Conservation (phyloP, 148 eudicot genomes). For the Amaranthus hypochondriacus region DNA sequence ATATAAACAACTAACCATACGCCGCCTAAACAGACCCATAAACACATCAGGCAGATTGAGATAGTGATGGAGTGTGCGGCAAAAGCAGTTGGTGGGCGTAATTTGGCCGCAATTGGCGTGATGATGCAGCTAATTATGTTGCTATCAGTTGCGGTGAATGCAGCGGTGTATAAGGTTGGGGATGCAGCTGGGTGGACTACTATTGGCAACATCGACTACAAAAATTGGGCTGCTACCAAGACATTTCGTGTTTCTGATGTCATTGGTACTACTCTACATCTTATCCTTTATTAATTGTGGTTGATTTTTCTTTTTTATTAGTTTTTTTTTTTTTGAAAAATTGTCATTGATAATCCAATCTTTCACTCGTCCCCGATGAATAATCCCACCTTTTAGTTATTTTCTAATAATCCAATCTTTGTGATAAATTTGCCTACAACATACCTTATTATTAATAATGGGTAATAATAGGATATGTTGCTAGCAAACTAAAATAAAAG, state of each 20-base stretch:
- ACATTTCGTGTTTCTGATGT: conserved; percentile 67
- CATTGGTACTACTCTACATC: conserved; percentile 38
- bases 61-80: neutral
- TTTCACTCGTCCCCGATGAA: no score
- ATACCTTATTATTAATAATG: no score
- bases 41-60: neutral
- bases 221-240: conserved; percentile 68
- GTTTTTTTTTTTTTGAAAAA: no score
- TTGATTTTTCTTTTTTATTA: no score
- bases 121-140: neutral
- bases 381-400: no score
- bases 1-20: neutral
- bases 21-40: neutral
- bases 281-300: neutral
- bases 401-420: no score
- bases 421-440: no score
- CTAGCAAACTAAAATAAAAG: no score
- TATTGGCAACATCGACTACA: conserved; percentile 74
- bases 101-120: neutral
- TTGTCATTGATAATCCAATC: no score
- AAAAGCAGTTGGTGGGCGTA: neutral
- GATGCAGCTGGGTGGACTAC: conserved; percentile 91
- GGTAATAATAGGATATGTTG: no score
- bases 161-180: conserved; percentile 71
- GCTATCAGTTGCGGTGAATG: conserved; percentile 15